A percentile compares a stretch with the other conserved stretches of the same genome.
These are phyloP conservation scores for Colletotrichum coccodes DNA, from an alignment of 2,329 filamentous ascomycete species.

Conservation along the genomic window DNA sequence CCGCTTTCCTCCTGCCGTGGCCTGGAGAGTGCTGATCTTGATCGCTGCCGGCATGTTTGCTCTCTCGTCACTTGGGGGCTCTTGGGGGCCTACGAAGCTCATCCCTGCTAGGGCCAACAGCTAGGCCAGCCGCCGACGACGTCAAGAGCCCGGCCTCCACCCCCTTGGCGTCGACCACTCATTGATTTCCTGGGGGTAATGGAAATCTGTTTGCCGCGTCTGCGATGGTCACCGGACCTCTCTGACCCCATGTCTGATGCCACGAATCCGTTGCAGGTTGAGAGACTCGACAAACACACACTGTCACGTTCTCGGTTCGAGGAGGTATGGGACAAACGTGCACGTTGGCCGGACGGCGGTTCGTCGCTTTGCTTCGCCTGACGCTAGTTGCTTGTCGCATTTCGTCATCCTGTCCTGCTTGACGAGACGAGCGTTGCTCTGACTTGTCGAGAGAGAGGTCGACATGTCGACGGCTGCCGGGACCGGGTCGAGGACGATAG, in stretches of 20 bases:
- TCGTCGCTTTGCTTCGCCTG: not conserved
- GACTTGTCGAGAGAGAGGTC: not conserved
- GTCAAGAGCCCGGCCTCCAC: conserved; percentile 16
- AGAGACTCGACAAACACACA: not conserved
- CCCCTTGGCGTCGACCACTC: conserved; percentile 19
- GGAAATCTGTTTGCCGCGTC: conserved; percentile 24
- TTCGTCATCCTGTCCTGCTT: not conserved
- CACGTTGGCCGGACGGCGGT: not conserved
- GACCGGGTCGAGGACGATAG: not conserved
- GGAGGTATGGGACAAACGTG: conserved; percentile 13
- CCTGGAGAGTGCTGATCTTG: not conserved
- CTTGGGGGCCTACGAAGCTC: not conserved
- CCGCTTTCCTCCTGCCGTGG: not conserved
- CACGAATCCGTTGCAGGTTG: conserved; percentile 20
- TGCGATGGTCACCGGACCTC: conserved; percentile 26
- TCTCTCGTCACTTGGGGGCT: not conserved
- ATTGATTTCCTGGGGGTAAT: conserved; percentile 33
- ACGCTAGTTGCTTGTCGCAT: conserved; percentile 9
- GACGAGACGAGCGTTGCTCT: not conserved
- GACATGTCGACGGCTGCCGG: not conserved
- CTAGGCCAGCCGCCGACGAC: conserved; percentile 15
- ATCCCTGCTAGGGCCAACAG: conserved; percentile 7
- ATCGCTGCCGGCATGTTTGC: conserved; percentile 21
- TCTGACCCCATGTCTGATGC: conserved; percentile 9
- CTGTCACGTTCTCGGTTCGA: not conserved